Evolutionary conservation across 805 yeast species (phyloP).

Genomic region (Candida glaebosa): DNA sequence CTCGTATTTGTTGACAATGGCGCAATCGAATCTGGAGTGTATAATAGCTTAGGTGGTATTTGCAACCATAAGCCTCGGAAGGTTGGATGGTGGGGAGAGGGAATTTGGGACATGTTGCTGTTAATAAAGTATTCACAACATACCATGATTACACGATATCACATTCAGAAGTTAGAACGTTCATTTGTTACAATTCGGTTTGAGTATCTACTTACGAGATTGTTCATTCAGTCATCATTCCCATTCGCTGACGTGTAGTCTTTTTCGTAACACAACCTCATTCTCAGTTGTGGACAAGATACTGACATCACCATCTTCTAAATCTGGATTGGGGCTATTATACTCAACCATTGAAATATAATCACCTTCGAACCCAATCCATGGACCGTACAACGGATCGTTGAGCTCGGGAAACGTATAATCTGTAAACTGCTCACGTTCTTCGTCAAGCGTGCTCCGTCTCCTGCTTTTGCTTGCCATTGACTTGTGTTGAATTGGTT

Average conservation of each 20-base stretch:
- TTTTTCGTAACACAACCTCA: conserved; percentile 23
- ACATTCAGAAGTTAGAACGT: too few relatives aligned
- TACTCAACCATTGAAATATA: conserved; percentile 40
- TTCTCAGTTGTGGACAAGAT: conserved; percentile 15
- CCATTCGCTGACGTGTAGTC: conserved; percentile 34
- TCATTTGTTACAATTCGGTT: too few relatives aligned
- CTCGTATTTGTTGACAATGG: too few relatives aligned
- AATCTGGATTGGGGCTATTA: conserved; percentile 11
- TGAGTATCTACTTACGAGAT: too few relatives aligned
- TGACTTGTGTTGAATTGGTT: background rate
- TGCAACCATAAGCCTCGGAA: too few relatives aligned
- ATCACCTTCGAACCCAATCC: conserved; percentile 57
- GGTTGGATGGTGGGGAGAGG: too few relatives aligned
- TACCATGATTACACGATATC: too few relatives aligned
- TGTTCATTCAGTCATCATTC: too few relatives aligned
- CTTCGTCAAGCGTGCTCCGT: conserved; percentile 53
- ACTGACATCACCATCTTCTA: conserved; percentile 20
- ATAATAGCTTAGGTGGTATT: too few relatives aligned
- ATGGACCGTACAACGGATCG: conserved; percentile 51
- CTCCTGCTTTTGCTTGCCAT: conserved; percentile 27
- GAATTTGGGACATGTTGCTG: too few relatives aligned
- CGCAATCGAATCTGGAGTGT: too few relatives aligned
- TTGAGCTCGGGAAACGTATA: conserved; percentile 48
- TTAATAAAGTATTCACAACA: too few relatives aligned
- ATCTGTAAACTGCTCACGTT: conserved; percentile 47